These are phyloP conservation scores for Syzygium jambos DNA, from an alignment of 345 rosid species.

Conservation along the genomic window DNA sequence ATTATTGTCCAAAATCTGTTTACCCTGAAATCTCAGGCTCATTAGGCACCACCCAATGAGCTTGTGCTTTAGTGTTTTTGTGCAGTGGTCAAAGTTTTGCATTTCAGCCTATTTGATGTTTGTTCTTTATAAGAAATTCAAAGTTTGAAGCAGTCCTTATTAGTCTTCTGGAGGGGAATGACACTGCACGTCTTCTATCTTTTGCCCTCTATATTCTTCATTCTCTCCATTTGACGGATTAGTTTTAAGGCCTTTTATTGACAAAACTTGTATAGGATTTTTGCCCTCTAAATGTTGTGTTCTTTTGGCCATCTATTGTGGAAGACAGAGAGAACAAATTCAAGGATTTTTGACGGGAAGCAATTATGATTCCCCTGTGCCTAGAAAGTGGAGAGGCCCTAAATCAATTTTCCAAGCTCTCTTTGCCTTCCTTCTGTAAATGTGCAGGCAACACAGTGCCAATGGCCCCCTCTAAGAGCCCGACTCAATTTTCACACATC, in stretches of 20 bases:
- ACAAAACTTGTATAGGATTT: not conserved
- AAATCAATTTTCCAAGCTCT: conserved; percentile 70
- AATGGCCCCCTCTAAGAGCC: not conserved
- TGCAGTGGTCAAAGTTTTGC: not conserved
- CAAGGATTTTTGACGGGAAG: conserved; percentile 33
- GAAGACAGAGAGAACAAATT: conserved; percentile 28
- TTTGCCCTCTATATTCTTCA: not conserved
- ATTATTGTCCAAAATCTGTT: not conserved
- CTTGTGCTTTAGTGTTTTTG: not conserved
- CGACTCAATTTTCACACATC: not conserved
- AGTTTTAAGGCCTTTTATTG: not conserved
- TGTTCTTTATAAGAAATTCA: not conserved
- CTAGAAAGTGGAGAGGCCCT: conserved; percentile 26
- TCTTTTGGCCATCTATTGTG: conserved; percentile 19
- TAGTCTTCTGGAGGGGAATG: not conserved
- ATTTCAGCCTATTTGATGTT: not conserved
- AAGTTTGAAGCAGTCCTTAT: not conserved
- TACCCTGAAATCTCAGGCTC: not conserved
- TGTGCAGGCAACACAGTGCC: not conserved
- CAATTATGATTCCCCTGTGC: conserved; percentile 12
- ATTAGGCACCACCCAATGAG: not conserved
- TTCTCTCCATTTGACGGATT: not conserved
- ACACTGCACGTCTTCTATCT: not conserved
- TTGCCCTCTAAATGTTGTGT: not conserved
- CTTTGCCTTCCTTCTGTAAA: conserved; percentile 71